These are phyloP conservation scores for Sanguinoderma infundibulare DNA, from an alignment of 1,284 basidiomycete species.

Conservation along the genomic window DNA sequence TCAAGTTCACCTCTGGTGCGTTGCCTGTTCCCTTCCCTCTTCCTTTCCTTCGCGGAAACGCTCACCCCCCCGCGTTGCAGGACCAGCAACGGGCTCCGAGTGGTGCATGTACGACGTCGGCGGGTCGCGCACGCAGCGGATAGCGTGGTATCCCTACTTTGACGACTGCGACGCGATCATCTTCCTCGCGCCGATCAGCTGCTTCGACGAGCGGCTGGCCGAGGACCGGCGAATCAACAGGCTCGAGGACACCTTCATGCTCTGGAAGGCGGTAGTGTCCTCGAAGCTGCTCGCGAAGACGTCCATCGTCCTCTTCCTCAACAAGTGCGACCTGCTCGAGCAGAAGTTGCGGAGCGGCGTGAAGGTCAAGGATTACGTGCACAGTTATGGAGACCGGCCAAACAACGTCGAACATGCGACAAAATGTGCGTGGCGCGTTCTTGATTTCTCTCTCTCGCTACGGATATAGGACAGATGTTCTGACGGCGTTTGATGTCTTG, in stretches of 20 bases:
- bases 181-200: conserved; percentile 45
- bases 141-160: conserved; percentile 45
- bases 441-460: background rate
- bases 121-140: conserved; percentile 63
- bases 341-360: conserved; percentile 67
- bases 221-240: conserved; percentile 49
- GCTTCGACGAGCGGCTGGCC: conserved; percentile 48
- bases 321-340: conserved; percentile 61
- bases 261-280: conserved; percentile 46
- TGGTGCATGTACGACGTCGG: conserved; percentile 72
- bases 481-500: too few species aligned
- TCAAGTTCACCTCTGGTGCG: conserved; percentile 69
- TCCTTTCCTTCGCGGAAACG: background rate
- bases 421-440: conserved; percentile 35
- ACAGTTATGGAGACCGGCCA: conserved; percentile 39
- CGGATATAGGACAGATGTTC: background rate
- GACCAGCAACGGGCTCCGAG: conserved; percentile 40
- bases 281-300: conserved; percentile 43
- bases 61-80: conserved; percentile 12
- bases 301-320: conserved; percentile 43
- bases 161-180: conserved; percentile 48
- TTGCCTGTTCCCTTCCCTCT: background rate
- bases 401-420: conserved; percentile 42
- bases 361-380: conserved; percentile 60
- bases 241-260: conserved; percentile 46